Evolutionary conservation across 805 yeast genomes (phyloP).

Genomic region (Scheffersomyces amazonensis): DNA sequence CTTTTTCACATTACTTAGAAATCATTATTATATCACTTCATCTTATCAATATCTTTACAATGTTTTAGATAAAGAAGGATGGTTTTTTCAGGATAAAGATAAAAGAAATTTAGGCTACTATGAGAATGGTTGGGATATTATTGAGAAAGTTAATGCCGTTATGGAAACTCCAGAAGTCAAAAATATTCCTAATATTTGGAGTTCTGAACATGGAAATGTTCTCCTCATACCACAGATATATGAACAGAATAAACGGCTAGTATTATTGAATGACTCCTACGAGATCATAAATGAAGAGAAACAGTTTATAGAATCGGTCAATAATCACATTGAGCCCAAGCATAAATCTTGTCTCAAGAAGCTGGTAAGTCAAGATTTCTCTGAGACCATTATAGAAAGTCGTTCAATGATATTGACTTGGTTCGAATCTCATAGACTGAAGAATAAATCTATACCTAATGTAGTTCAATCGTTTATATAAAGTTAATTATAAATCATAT

Average conservation of each 20-base stretch:
- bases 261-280: neutral
- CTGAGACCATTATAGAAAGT: neutral
- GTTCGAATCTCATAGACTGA: neutral
- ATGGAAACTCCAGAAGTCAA: neutral
- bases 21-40: neutral
- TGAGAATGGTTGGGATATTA: neutral
- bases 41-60: conserved; percentile 1
- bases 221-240: neutral
- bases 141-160: neutral
- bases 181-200: neutral
- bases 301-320: neutral
- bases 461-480: neutral
- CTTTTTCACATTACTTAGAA: conserved; percentile 4
- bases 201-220: neutral
- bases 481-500: too few relatives aligned
- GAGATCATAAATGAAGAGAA: neutral
- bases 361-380: neutral
- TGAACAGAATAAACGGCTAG: neutral
- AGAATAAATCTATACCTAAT: neutral
- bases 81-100: neutral
- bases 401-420: neutral
- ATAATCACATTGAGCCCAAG: neutral
- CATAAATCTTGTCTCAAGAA: neutral
- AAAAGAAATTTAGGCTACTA: neutral
- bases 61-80: neutral